Percentiles rank a stretch among this genome's conserved stretches.
phyloP scores from a whole-genome alignment of 2,329 filamentous ascomycete genomes.

The Penicillium sp. region DNA sequence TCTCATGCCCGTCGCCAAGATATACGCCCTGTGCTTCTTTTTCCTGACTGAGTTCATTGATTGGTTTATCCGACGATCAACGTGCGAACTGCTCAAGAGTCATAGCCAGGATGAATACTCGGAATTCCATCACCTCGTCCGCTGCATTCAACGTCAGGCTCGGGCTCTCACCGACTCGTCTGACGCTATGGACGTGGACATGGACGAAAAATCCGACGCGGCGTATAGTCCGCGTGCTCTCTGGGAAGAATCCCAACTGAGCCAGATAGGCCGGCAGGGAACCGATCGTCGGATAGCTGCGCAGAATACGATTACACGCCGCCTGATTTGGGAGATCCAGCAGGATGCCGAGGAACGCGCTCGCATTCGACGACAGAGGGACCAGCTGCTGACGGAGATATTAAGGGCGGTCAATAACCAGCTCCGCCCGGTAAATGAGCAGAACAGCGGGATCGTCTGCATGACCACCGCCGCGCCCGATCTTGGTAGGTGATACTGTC shows the following conservation, averaged over 20 bases:
- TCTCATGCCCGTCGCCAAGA: constrained; percentile 31
- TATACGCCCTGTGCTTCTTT: constrained; percentile 43
- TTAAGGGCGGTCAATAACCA: constrained; percentile 31
- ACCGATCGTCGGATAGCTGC: constrained; percentile 38
- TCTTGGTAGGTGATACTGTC: constrained; percentile 32
- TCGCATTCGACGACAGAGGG: constrained; percentile 31
- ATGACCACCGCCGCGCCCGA: constrained; percentile 39
- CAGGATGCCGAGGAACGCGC: constrained; percentile 36
- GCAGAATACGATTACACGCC: constrained; percentile 42
- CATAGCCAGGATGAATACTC: constrained; percentile 41
- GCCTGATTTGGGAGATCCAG: constrained; percentile 45
- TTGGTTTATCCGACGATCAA: constrained; percentile 41
- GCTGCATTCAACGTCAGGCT: constrained; percentile 35
- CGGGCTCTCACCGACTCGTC: constrained; percentile 22
- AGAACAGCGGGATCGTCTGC: constrained; percentile 37
- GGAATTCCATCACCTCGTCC: constrained; percentile 40
- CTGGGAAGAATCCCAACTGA: constrained; percentile 39
- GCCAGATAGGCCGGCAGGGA: constrained; percentile 39
- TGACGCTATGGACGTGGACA: constrained; percentile 29
- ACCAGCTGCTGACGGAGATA: constrained; percentile 34
- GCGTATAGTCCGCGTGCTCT: constrained; percentile 29
- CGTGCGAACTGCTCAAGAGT: constrained; percentile 41
- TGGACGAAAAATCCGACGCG: constrained; percentile 29
- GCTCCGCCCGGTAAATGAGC: constrained; percentile 30
- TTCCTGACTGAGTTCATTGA: constrained; percentile 45